Base-by-base conservation (phyloP, 75 land plant species). In the Azolla pinnata region DNA sequence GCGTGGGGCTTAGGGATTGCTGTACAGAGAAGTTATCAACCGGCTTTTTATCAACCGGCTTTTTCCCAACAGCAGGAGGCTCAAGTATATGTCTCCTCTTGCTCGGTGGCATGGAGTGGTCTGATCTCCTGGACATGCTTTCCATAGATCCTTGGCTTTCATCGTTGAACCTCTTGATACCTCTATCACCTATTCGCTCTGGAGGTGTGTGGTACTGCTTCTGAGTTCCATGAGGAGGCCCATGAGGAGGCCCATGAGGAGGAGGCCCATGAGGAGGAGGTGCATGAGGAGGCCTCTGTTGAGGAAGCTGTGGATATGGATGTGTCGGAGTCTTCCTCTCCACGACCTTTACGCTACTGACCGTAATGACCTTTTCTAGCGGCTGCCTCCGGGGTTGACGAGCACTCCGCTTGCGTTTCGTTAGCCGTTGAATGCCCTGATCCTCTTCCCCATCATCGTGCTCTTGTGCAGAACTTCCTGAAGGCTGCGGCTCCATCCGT, bases 381-480 rank as follows among this genome's bases (percentile, higher is more conserved):
- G 48, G 61, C 8, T 18, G 64, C 25, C 88, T 67, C 26, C 96
- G 85, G 8, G 87, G 82, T 33, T 71, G 18, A 9, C 99, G 78
- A 31, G 78, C 73, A 56, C 92, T 95, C 4, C 99, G 81, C 47
- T 90, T 95, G 10, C 99, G 76, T 61, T 90, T 95, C 25, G 75
- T 79, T 59, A 77, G 81, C 33, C 83, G 99, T 46, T 83, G 96
- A 33, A 85, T 18, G 19, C 80, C 85, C 52, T 90, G 90, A 46
- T 88, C 90, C 49, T 82, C 86, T 69, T 85, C 97, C 60, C 75
- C 80, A 54, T 86, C 96, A 28, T 89, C 96, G 8, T 77, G 72
- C 33, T 95, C 96, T 55, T 86, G 91, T 23, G 47, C 78, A 83
- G 90, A 92, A 61, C 84, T 88, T 44, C 72, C 96, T 49, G 99